A percentile compares a stretch with the other conserved stretches of the same genome.
Evolutionary conservation across 805 yeast genomes (phyloP).

Genomic region (Ogataea salicorniae): DNA sequence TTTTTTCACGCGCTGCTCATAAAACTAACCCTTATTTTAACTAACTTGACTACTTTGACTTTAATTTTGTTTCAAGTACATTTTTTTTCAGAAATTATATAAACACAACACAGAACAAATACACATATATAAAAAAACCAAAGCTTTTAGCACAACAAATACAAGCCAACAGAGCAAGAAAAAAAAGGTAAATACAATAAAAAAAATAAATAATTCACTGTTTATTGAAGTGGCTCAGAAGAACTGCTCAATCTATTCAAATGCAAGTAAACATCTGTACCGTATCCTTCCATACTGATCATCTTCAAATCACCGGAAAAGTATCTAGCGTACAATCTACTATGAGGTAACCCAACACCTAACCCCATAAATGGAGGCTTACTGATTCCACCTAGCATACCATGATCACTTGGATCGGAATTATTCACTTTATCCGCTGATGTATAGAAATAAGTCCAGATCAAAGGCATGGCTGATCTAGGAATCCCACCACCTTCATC

Average conservation of each 20-base stretch:
- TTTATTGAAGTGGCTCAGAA: constrained; percentile 59
- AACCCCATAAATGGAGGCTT: constrained; percentile 93
- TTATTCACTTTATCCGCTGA: constrained; percentile 67
- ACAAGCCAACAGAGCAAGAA: background rate
- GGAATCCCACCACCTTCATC: constrained; percentile 96
- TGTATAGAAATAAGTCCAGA: constrained; percentile 90
- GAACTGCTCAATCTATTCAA: constrained; percentile 71
- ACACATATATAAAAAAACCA: no score
- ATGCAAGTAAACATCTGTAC: constrained; percentile 88
- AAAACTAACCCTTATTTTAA: no score
- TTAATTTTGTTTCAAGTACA: no score
- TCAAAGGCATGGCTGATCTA: constrained; percentile 72
- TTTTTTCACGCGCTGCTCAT: no score
- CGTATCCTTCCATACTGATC: constrained; percentile 90
- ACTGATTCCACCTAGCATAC: constrained; percentile 4
- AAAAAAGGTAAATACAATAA: background rate
- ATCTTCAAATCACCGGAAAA: constrained; percentile 87
- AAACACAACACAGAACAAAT: no score
- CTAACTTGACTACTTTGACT: no score
- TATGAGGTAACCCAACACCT: constrained; percentile 87
- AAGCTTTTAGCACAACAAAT: no score
- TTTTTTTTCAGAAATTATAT: no score
- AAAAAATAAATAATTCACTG: background rate
- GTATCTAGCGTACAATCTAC: constrained; percentile 80
- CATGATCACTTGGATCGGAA: constrained; percentile 21